Conservation (phyloP, 2,329 filamentous ascomycete genomes). For the Aspergillus melleus region DNA sequence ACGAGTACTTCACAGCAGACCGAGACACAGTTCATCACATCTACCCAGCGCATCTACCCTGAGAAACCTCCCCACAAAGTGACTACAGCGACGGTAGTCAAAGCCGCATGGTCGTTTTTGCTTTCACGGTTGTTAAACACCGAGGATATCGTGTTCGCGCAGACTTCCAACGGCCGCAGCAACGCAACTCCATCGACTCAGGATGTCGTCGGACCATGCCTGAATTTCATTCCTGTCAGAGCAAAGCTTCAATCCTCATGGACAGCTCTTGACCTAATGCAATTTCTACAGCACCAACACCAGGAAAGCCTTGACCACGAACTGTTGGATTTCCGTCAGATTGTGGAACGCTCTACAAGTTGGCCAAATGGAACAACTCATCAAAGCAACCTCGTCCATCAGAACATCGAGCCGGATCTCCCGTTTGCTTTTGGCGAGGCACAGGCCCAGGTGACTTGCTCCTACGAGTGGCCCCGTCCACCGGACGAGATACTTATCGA, state of each 20-base stretch:
- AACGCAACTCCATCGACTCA: background rate
- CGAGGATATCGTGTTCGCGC: background rate
- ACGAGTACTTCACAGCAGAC: background rate
- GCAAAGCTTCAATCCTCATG: background rate
- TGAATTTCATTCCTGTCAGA: background rate
- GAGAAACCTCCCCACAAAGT: background rate
- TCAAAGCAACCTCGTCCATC: background rate
- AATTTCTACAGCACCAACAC: background rate
- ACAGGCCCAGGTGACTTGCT: background rate
- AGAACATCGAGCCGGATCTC: background rate
- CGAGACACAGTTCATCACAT: background rate
- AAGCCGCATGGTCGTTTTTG: background rate
- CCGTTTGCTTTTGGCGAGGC: background rate
- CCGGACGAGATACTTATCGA: background rate
- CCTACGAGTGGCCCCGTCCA: background rate
- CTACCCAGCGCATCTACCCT: background rate
- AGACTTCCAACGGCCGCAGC: background rate
- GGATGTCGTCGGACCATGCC: background rate
- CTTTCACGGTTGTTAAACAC: background rate
- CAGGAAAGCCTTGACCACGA: background rate
- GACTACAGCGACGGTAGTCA: background rate
- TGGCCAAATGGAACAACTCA: background rate
- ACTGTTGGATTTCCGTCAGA: background rate
- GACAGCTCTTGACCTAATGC: background rate
- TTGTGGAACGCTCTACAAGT: background rate